phyloP scores from a whole-genome alignment of 1,284 basidiomycete species.

The Ceratobasidium sp. region DNA sequence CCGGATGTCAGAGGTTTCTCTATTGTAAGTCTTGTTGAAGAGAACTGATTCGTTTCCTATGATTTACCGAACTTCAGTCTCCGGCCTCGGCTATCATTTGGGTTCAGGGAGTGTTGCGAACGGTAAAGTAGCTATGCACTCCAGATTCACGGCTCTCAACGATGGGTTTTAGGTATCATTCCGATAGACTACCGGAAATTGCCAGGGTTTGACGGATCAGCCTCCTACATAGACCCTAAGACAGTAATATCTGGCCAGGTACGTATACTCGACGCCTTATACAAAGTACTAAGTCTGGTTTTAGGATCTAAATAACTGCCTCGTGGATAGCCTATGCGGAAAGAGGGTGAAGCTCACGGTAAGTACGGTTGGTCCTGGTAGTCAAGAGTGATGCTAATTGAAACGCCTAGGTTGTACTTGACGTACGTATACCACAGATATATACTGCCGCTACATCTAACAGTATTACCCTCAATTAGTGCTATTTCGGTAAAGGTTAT shows the following conservation, averaged over 20 bases:
- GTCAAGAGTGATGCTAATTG: neutral
- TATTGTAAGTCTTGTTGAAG: neutral
- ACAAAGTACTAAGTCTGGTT: neutral
- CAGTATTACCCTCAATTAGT: neutral
- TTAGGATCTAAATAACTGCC: neutral
- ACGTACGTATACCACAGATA: neutral
- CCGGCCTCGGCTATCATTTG: neutral
- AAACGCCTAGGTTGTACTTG: neutral
- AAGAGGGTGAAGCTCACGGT: neutral
- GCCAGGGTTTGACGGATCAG: neutral
- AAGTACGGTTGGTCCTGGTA: neutral
- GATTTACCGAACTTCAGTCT: neutral
- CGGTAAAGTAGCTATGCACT: neutral
- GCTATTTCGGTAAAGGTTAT: neutral
- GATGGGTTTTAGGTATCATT: neutral
- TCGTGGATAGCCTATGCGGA: neutral
- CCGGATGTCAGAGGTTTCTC: neutral
- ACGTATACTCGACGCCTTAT: neutral
- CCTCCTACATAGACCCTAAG: neutral
- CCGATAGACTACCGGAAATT: neutral
- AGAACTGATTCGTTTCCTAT: neutral
- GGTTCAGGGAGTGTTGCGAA: neutral
- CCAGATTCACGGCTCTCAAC: neutral
- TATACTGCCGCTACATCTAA: neutral
- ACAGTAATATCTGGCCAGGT: neutral